Percentiles rank a stretch among this genome's conserved stretches.
phyloP scores from a whole-genome alignment of 2,329 filamentous ascomycete species.

The Lachnellula arida region DNA sequence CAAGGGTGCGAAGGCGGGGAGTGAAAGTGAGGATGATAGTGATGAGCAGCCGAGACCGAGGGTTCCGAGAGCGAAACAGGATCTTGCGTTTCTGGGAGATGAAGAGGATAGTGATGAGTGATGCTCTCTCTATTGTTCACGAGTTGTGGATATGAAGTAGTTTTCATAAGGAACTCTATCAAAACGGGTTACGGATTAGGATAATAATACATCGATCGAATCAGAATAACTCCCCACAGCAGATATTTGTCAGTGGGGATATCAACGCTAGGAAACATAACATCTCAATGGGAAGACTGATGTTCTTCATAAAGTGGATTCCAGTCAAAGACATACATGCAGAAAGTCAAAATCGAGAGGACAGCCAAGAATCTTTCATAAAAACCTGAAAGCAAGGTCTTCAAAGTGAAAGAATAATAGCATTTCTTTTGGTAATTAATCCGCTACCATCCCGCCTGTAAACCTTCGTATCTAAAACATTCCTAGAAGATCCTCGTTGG shows the following conservation, averaged over 20 bases:
- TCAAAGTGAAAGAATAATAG: not conserved
- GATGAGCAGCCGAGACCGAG: slow-evolving; percentile 32
- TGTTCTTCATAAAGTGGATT: not conserved
- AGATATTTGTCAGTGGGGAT: not conserved
- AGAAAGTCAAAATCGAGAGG: not conserved
- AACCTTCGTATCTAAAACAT: slow-evolving; percentile 43
- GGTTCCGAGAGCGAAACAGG: slow-evolving; percentile 33
- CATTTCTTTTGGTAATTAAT: not conserved
- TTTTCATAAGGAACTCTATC: not conserved
- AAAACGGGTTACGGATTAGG: not conserved
- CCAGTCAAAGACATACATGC: not conserved
- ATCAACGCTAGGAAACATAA: too few species aligned
- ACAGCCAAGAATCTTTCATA: not conserved
- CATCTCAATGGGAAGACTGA: too few species aligned
- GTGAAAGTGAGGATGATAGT: slow-evolving; percentile 9
- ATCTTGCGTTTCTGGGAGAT: slow-evolving; percentile 62
- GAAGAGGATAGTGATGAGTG: slow-evolving; percentile 51
- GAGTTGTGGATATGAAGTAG: not conserved
- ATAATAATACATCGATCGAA: not conserved
- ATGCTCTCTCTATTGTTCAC: not conserved
- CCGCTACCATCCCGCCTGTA: not conserved
- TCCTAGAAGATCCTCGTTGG: slow-evolving; percentile 54
- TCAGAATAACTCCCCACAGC: not conserved
- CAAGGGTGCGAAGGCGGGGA: slow-evolving; percentile 4
- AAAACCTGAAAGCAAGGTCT: not conserved